Percentiles rank a stretch among this genome's conserved stretches.
These are phyloP conservation scores for Chloranthus sessilifolius DNA, from an alignment of 164 flowering plant species.

Conservation along the genomic window DNA sequence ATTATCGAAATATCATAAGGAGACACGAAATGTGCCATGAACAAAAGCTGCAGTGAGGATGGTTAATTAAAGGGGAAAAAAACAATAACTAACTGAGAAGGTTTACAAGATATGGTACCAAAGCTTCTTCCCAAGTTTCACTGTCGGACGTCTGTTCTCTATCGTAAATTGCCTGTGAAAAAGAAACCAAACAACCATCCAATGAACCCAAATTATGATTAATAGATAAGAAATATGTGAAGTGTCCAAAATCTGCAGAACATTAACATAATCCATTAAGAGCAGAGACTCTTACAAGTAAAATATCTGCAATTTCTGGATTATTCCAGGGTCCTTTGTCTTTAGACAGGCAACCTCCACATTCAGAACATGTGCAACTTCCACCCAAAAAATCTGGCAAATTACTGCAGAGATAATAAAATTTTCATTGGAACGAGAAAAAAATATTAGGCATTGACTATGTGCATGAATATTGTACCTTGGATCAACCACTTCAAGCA, in stretches of 20 bases:
- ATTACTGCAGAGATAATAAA: constrained; percentile 33
- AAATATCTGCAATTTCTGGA: constrained; percentile 41
- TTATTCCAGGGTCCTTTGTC: constrained; percentile 86
- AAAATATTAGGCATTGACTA: background rate
- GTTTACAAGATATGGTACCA: constrained; percentile 10
- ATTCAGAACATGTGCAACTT: constrained; percentile 59
- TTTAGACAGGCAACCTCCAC: constrained; percentile 61
- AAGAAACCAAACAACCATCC: constrained; percentile 6
- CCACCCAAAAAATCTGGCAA: constrained; percentile 77
- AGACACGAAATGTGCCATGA: background rate
- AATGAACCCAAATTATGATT: background rate
- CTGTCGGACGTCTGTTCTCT: constrained; percentile 14
- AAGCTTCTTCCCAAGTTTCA: constrained; percentile 21
- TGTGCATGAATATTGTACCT: constrained; percentile 30
- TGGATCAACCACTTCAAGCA: constrained; percentile 46
- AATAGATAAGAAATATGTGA: no score
- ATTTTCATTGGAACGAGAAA: background rate
- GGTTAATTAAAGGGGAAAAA: background rate
- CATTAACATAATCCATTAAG: background rate
- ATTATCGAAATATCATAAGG: background rate
- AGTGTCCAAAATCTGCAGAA: background rate
- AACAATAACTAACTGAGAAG: background rate
- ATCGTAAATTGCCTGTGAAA: constrained; percentile 27
- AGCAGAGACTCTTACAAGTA: constrained; percentile 31
- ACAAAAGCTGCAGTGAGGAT: background rate